A percentile compares a stretch with the other conserved stretches of the same genome.
Evolutionary conservation across 257 asterid species (phyloP).

Genomic region (Nicotiana paniculata): DNA sequence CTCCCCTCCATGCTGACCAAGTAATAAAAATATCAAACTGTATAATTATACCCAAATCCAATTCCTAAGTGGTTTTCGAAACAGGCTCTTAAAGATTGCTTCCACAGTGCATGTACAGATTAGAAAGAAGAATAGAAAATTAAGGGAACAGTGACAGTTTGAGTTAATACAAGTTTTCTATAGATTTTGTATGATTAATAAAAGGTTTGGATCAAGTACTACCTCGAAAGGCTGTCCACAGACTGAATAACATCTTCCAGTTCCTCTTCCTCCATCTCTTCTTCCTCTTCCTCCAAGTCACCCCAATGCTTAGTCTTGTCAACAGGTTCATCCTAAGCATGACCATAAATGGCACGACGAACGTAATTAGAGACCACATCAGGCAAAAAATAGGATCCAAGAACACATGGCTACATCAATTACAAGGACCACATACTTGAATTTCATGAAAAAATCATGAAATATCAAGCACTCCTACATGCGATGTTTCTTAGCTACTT

Average conservation of each 20-base stretch:
- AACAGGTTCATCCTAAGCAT: conserved; percentile 78
- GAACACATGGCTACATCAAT: background rate
- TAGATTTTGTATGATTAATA: background rate
- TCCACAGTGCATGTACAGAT: background rate
- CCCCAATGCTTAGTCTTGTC: conserved; percentile 97
- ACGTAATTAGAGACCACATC: background rate
- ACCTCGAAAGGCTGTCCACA: conserved; percentile 92
- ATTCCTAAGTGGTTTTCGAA: no score
- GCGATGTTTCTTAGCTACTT: background rate
- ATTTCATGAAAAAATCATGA: background rate
- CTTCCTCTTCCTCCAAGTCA: conserved; percentile 91
- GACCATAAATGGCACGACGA: background rate
- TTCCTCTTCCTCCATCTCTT: conserved; percentile 72
- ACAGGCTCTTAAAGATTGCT: background rate
- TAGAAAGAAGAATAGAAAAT: background rate
- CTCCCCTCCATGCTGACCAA: no score
- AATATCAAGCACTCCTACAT: background rate
- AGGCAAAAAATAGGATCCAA: background rate
- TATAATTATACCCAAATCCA: no score
- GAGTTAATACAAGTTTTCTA: background rate
- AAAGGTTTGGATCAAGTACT: background rate
- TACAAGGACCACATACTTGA: background rate
- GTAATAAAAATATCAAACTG: no score
- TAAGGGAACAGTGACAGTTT: background rate
- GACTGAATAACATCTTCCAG: conserved; percentile 86